These are phyloP conservation scores for Vaccinium macrocarpon DNA, from an alignment of 148 eudicot species.

Conservation along the genomic window DNA sequence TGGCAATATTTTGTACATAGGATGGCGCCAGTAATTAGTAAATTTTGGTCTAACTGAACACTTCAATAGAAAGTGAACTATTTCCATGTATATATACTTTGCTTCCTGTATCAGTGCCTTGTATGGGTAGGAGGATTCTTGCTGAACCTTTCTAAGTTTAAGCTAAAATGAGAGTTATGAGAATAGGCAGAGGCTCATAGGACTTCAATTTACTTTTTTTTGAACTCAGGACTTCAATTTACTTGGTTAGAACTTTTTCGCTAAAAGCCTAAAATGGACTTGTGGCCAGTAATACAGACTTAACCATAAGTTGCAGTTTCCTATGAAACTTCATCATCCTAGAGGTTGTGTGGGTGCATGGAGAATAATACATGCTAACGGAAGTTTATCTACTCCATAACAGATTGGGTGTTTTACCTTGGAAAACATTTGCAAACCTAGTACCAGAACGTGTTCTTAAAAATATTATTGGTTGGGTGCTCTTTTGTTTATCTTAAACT, in stretches of 20 bases:
- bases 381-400: too few species aligned
- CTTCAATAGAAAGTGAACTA: not conserved
- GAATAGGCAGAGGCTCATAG: not conserved
- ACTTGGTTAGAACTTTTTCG: not conserved
- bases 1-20: not conserved
- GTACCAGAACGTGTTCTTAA: not conserved
- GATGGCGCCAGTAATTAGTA: not conserved
- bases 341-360: not conserved
- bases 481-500: slow-evolving; percentile 13
- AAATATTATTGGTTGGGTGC: not conserved
- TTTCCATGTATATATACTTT: not conserved
- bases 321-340: not conserved
- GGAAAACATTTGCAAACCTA: not conserved
- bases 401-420: not conserved
- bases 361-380: not conserved
- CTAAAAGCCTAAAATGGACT: not conserved
- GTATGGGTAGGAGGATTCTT: not conserved
- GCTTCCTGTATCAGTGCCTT: not conserved
- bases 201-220: not conserved
- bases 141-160: not conserved
- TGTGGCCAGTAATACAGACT: not conserved
- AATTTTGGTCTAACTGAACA: not conserved
- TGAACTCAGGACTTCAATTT: not conserved
- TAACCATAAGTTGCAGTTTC: not conserved
- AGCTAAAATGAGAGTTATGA: not conserved